Percentiles rank a stretch among this genome's conserved stretches.
These are phyloP conservation scores for Dactylellina drechsleri DNA, from an alignment of 2,329 filamentous ascomycete genomes.

Conservation along the genomic window DNA sequence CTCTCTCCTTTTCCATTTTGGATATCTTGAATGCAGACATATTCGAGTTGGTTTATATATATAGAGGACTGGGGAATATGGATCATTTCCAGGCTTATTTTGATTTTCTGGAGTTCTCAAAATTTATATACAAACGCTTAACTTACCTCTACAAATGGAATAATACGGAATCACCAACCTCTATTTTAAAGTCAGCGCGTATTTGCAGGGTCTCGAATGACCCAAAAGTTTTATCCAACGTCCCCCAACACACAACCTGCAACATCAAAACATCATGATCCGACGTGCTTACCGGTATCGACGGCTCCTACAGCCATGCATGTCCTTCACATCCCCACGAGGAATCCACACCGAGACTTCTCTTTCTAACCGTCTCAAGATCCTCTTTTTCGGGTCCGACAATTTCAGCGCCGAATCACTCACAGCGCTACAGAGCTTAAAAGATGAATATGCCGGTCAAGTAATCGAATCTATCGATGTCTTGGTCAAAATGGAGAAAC, in stretches of 20 bases:
- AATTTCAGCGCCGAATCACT: slow-evolving; percentile 85
- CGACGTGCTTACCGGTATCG: neutral
- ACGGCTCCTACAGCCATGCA: slow-evolving; percentile 11
- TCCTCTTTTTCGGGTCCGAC: slow-evolving; percentile 95
- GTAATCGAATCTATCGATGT: slow-evolving; percentile 83
- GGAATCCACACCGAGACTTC: slow-evolving; percentile 24
- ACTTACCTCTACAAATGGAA: too few species aligned
- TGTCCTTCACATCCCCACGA: neutral
- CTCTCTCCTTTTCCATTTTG: too few species aligned
- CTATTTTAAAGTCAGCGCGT: too few species aligned
- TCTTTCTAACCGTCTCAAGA: slow-evolving; percentile 67
- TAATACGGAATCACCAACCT: too few species aligned
- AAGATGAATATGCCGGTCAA: slow-evolving; percentile 65
- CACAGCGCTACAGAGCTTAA: slow-evolving; percentile 70
- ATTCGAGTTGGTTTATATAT: too few species aligned
- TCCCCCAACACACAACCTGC: slow-evolving; percentile 31
- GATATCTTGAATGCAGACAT: too few species aligned
- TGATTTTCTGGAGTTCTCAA: too few species aligned
- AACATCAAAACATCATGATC: slow-evolving; percentile 3
- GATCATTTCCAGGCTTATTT: too few species aligned
- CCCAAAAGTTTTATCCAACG: slow-evolving; percentile 42
- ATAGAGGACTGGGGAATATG: too few species aligned
- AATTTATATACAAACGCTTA: too few species aligned
- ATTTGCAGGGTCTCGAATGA: neutral
- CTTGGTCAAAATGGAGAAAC: slow-evolving; percentile 81